These are phyloP conservation scores for Apophysomyces elegans DNA, from an alignment of 371 early-diverging fungal species.

Conservation along the genomic window DNA sequence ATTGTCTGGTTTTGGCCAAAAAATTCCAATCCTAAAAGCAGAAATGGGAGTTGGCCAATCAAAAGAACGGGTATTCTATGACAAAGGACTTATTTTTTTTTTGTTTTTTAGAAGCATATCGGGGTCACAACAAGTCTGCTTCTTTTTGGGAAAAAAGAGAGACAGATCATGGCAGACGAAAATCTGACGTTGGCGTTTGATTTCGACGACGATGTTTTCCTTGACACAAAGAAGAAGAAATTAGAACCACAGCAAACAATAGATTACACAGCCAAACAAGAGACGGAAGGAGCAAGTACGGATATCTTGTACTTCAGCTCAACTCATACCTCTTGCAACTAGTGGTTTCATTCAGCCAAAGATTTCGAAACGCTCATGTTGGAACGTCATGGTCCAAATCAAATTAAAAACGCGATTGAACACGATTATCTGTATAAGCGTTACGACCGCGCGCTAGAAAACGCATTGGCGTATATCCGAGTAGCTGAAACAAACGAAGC, in stretches of 20 bases:
- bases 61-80: no score
- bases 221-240: constrained; percentile 30
- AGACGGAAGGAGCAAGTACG: constrained; percentile 46
- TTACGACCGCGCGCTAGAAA: constrained; percentile 39
- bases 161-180: constrained; percentile 1
- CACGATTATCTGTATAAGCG: constrained; percentile 47
- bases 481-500: constrained; percentile 29
- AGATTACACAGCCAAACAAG: constrained; percentile 44
- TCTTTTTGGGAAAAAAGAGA: not conserved
- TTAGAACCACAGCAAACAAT: constrained; percentile 20
- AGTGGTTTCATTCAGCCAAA: constrained; percentile 48
- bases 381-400: constrained; percentile 47
- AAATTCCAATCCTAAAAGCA: no score
- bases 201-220: constrained; percentile 54
- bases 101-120: no score
- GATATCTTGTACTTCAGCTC: constrained; percentile 6
- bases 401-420: constrained; percentile 41
- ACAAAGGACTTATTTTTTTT: no score
- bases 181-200: constrained; percentile 22
- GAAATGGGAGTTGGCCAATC: no score
- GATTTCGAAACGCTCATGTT: constrained; percentile 37
- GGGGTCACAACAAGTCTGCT: not conserved
- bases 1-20: no score
- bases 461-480: constrained; percentile 35
- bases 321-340: constrained; percentile 5